phyloP scores from a whole-genome alignment of 441 rosid species.

The Croton setiger region DNA sequence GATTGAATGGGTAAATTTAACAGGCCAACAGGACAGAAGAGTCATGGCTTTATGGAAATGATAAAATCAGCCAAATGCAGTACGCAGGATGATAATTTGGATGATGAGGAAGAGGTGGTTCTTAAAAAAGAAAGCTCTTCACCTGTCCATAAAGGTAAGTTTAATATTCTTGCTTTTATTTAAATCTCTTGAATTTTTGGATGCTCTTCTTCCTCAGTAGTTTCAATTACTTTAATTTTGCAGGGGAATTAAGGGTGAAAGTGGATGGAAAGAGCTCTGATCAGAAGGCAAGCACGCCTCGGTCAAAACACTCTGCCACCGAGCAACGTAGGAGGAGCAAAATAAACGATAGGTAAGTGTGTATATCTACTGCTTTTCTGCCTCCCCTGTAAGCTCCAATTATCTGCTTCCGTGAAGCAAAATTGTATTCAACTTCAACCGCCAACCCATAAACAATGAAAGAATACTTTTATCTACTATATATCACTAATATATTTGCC shows the following conservation, averaged over 20 bases:
- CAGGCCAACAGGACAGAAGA: constrained; percentile 61
- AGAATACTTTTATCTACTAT: too few relatives aligned
- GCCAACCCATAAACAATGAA: too few relatives aligned
- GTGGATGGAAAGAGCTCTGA: constrained; percentile 63
- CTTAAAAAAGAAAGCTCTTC: constrained; percentile 67
- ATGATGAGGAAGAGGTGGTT: constrained; percentile 59
- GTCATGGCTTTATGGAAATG: constrained; percentile 89
- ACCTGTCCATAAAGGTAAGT: constrained; percentile 50
- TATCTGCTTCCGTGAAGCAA: background rate
- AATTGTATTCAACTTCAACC: background rate
- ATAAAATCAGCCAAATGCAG: constrained; percentile 73
- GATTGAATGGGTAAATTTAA: constrained; percentile 10
- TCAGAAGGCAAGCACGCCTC: constrained; percentile 75
- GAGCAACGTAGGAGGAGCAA: constrained; percentile 97
- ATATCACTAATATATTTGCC: background rate
- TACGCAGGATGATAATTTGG: constrained; percentile 61
- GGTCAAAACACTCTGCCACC: constrained; percentile 97
- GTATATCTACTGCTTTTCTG: background rate
- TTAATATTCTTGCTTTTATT: background rate
- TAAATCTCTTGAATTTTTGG: background rate
- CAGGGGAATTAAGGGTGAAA: constrained; percentile 61
- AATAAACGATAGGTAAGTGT: constrained; percentile 79
- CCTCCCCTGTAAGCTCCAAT: background rate
- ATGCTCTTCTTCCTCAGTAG: background rate
- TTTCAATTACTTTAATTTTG: background rate